phyloP scores from a whole-genome alignment of 176 grass and related monocot species.

The Calamus simplicifolius region DNA sequence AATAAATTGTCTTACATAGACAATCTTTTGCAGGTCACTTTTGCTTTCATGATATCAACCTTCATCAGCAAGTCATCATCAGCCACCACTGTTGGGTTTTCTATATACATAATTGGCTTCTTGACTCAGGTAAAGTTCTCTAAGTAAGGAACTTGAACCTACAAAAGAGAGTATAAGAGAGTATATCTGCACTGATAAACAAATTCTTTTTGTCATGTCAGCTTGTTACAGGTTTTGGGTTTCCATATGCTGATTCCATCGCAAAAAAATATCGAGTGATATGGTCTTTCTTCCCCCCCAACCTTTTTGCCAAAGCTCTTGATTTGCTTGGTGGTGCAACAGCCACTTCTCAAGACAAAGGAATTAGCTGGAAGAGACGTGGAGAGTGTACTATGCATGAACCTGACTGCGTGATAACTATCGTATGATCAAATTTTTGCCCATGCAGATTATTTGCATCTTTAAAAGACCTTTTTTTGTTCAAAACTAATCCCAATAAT shows the following conservation, averaged over 20 bases:
- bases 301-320: slow-evolving; percentile 84
- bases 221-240: slow-evolving; percentile 86
- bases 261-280: slow-evolving; percentile 44
- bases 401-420: slow-evolving; percentile 67
- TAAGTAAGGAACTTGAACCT: no score
- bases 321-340: slow-evolving; percentile 74
- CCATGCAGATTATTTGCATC: neutral
- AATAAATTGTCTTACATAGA: neutral
- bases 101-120: slow-evolving; percentile 94
- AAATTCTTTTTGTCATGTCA: slow-evolving; percentile 21
- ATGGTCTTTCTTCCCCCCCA: slow-evolving; percentile 88
- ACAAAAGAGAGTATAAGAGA: neutral
- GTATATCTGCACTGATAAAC: neutral
- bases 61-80: slow-evolving; percentile 86
- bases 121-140: slow-evolving; percentile 69
- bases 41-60: slow-evolving; percentile 95
- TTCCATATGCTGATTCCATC: slow-evolving; percentile 50
- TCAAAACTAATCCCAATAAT: slow-evolving; percentile 15
- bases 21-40: slow-evolving; percentile 61
- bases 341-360: slow-evolving; percentile 73
- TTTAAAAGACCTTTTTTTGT: slow-evolving; percentile 6
- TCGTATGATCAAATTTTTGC: slow-evolving; percentile 43
- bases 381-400: slow-evolving; percentile 43
- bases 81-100: slow-evolving; percentile 88
- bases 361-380: slow-evolving; percentile 66